Evolutionary conservation across 2,329 filamentous ascomycete genomes (phyloP).

Genomic region (Aspergillus versicolor): DNA sequence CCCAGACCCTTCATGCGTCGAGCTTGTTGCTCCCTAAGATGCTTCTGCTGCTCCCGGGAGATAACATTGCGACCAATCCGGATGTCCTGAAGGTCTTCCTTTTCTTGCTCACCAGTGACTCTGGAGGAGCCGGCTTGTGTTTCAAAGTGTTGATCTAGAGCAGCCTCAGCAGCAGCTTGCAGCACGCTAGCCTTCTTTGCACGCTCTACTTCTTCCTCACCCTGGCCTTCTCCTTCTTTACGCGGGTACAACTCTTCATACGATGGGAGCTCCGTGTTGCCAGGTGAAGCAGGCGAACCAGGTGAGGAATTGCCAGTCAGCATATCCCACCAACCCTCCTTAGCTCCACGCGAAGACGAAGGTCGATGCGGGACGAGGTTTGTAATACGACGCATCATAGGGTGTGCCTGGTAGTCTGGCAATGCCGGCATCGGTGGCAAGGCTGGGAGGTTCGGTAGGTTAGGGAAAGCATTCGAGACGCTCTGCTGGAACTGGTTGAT

Average conservation of each 20-base stretch:
- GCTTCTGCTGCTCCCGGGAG: constrained; percentile 47
- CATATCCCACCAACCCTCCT: constrained; percentile 66
- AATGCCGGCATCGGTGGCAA: constrained; percentile 64
- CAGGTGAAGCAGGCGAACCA: constrained; percentile 11
- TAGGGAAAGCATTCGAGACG: constrained; percentile 65
- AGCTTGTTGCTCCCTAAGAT: constrained; percentile 47
- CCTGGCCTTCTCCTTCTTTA: constrained; percentile 31
- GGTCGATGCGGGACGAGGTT: constrained; percentile 70
- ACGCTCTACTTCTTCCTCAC: constrained; percentile 35
- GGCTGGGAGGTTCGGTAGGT: constrained; percentile 59
- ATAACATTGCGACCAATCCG: constrained; percentile 44
- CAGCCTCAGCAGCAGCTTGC: constrained; percentile 45
- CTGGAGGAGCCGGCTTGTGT: constrained; percentile 27
- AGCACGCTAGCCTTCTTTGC: constrained; percentile 45
- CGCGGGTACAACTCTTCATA: constrained; percentile 76
- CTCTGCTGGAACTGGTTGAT: constrained; percentile 75
- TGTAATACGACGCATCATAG: constrained; percentile 70
- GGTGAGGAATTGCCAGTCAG: constrained; percentile 52
- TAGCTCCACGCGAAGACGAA: constrained; percentile 43
- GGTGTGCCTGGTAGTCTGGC: constrained; percentile 71
- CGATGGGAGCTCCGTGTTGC: constrained; percentile 63
- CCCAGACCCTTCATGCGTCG: constrained; percentile 49
- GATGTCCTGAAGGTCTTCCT: constrained; percentile 41
- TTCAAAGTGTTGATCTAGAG: constrained; percentile 47
- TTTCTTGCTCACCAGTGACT: constrained; percentile 22